Base-by-base conservation (phyloP, 257 asterid species). In the Datura wrightii region DNA sequence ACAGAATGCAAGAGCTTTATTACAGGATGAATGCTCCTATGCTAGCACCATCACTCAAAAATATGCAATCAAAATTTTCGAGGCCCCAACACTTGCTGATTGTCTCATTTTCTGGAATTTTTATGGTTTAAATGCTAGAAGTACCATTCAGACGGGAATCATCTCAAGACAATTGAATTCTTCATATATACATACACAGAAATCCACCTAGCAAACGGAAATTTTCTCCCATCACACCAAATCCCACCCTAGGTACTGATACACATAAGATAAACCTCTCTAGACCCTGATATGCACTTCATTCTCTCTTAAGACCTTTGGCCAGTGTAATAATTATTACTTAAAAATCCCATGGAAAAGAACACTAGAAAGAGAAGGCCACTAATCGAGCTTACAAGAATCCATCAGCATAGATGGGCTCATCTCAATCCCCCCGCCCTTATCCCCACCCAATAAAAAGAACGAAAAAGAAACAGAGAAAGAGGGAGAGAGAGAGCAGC, bases 221-320 rank as follows among this genome's bases (percentile, higher is more conserved):
- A 0, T 31, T 69, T 18, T 7, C 82, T 76, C 41, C 46, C 14
- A 24, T 34, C 44, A 74, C 81, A 72, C 42, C 10, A 6, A 11
- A 76, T 31, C 46, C 62, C 31, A 1, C 31, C 79, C 62, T 31
- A 76, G 14, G 59, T 48, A 19, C 63, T 50, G 62, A 48, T 48
- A 76, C 63, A 50, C 82, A 76, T 14, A 9, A 76, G 82, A 52
- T 4, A 76, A 76, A 76, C 63, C 82, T 31, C 44, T 52, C 63
- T 74, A 48, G 31, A 50, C 31, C 46, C 62, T 52, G 82, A 31
- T 46, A 52, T 76, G 82, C 15, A 4, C 31, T 31, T 52, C 31
- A 7, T 24, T 76, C 81, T 31, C 31, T 52, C 62, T 76, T 7
- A 76, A 31, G 62, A 76, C 62, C 63, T 52, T 76, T 31, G 46